phyloP scores from a whole-genome alignment of 2,329 filamentous ascomycete species.

The Penicillium sumatraense region DNA sequence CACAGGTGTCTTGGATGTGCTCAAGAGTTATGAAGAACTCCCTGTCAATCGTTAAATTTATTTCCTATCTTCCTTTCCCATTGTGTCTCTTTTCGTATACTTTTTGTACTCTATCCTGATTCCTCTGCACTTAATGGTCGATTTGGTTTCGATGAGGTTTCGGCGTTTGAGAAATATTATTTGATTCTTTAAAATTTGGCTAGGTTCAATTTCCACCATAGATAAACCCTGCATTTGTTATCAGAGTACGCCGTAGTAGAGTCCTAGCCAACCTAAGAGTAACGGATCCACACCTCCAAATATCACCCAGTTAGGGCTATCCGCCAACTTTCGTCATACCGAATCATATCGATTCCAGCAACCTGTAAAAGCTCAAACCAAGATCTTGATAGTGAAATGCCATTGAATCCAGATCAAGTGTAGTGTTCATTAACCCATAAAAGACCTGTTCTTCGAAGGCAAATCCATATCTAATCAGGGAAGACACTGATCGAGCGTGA shows the following conservation, averaged over 20 bases:
- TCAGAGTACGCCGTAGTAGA: too few relatives aligned
- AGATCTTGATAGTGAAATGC: neutral
- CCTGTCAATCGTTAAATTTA: conserved; percentile 15
- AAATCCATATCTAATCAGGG: conserved; percentile 8
- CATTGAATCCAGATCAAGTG: neutral
- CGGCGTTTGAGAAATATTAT: conserved; percentile 5
- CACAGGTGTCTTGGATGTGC: neutral
- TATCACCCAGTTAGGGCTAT: neutral
- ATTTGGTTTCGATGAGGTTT: conserved; percentile 5
- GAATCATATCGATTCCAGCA: neutral
- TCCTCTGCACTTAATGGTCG: conserved; percentile 13
- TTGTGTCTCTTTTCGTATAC: conserved; percentile 12
- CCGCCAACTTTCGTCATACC: neutral
- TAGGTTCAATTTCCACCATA: neutral
- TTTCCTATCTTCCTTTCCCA: conserved; percentile 2
- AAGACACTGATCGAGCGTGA: conserved; percentile 11
- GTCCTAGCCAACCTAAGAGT: too few relatives aligned
- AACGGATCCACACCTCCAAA: too few relatives aligned
- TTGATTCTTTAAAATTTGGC: neutral
- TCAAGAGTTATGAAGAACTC: neutral
- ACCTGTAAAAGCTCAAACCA: neutral
- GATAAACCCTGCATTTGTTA: too few relatives aligned
- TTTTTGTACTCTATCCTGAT: conserved; percentile 5
- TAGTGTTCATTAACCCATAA: neutral
- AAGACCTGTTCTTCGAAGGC: neutral